phyloP scores from a whole-genome alignment of 2,329 filamentous ascomycete genomes.

The Basipetospora chlamydospora region DNA sequence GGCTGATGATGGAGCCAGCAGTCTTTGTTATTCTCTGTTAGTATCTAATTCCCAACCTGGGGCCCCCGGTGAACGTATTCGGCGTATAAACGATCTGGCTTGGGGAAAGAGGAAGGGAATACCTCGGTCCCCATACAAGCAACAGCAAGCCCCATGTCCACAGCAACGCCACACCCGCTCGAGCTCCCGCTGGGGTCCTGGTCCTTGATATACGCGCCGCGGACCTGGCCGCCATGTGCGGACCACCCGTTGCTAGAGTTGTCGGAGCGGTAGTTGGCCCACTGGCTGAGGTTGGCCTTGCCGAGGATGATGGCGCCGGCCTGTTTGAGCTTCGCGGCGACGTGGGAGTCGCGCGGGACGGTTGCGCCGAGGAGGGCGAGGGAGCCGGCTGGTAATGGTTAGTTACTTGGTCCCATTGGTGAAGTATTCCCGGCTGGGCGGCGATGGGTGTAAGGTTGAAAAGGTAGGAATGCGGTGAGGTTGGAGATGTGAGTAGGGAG shows the following conservation, averaged over 20 bases:
- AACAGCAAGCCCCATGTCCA: conserved; percentile 42
- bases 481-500: too few species aligned
- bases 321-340: conserved; percentile 41
- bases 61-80: too few species aligned
- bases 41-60: too few species aligned
- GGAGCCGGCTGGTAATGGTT: conserved; percentile 30
- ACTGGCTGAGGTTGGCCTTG: conserved; percentile 48
- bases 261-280: conserved; percentile 43
- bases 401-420: too few species aligned
- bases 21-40: conserved; percentile 32
- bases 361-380: conserved; percentile 41
- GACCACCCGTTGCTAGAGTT: conserved; percentile 51
- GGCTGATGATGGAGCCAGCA: conserved; percentile 40
- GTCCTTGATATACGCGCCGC: conserved; percentile 42
- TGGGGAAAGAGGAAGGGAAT: too few species aligned
- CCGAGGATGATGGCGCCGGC: conserved; percentile 49
- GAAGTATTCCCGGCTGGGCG: too few species aligned
- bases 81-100: too few species aligned
- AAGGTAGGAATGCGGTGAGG: too few species aligned
- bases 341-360: conserved; percentile 38
- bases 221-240: conserved; percentile 45
- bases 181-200: conserved; percentile 49
- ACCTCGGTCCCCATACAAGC: conserved; percentile 49
- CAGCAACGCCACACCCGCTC: conserved; percentile 44
- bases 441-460: too few species aligned